Evolutionary conservation across 805 yeast species (phyloP).

Genomic region (Zygotorulaspora florentina): DNA sequence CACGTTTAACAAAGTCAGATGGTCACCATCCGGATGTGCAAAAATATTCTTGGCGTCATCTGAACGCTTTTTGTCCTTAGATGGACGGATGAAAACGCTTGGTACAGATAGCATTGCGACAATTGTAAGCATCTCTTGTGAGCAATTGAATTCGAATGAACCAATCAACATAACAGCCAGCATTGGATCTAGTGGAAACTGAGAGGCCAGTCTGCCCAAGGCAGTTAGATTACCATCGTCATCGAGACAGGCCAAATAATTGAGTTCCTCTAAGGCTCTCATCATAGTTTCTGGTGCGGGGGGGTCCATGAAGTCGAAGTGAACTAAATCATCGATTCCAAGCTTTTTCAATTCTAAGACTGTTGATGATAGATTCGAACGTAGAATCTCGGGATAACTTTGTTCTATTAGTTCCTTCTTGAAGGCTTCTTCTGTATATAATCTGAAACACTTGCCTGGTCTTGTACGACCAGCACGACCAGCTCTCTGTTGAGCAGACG

Average conservation of each 20-base stretch:
- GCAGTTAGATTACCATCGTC: slow-evolving; percentile 90
- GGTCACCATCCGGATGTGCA: slow-evolving; percentile 95
- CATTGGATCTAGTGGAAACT: slow-evolving; percentile 94
- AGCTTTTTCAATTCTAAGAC: slow-evolving; percentile 90
- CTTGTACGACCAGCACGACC: slow-evolving; percentile 99
- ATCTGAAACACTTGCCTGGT: slow-evolving; percentile 95
- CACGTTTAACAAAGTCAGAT: slow-evolving; percentile 83
- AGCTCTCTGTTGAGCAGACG: slow-evolving; percentile 96
- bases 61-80: slow-evolving; percentile 78
- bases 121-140: slow-evolving; percentile 81
- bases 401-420: slow-evolving; percentile 91
- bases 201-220: slow-evolving; percentile 83
- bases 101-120: slow-evolving; percentile 93
- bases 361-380: slow-evolving; percentile 86
- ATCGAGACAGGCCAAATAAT: slow-evolving; percentile 81
- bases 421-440: slow-evolving; percentile 95
- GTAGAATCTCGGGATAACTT: slow-evolving; percentile 90
- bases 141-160: slow-evolving; percentile 78
- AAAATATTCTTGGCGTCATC: slow-evolving; percentile 85
- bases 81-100: slow-evolving; percentile 90
- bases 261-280: slow-evolving; percentile 95
- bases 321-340: slow-evolving; percentile 93
- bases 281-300: slow-evolving; percentile 99
- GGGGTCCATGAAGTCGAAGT: slow-evolving; percentile 98
- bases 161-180: slow-evolving; percentile 89